phyloP scores from a whole-genome alignment of 768 basidiomycete genomes.

The Lactarius psammicola region DNA sequence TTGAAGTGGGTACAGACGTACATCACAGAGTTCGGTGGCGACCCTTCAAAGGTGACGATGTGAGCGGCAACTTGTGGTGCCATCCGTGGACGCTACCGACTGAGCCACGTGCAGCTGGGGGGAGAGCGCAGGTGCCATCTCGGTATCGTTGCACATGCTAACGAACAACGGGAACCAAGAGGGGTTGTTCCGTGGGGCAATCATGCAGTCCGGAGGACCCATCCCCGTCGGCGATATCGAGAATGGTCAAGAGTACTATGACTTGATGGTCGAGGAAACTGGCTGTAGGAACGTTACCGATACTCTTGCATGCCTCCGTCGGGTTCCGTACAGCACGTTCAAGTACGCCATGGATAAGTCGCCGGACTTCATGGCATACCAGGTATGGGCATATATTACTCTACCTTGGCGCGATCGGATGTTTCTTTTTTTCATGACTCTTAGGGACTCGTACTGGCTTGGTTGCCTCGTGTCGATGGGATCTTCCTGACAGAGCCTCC shows the following conservation, averaged over 20 bases:
- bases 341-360: slow-evolving; percentile 42
- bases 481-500: no score
- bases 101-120: slow-evolving; percentile 43
- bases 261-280: slow-evolving; percentile 41
- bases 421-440: no score
- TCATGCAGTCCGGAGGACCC: slow-evolving; percentile 48
- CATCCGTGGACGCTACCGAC: slow-evolving; percentile 38
- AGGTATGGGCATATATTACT: slow-evolving; percentile 33
- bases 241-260: slow-evolving; percentile 47
- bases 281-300: slow-evolving; percentile 43
- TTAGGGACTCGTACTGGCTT: slow-evolving; percentile 39
- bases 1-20: no score
- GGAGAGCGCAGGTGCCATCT: slow-evolving; percentile 57
- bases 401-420: no score
- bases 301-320: slow-evolving; percentile 44
- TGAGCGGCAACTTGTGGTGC: slow-evolving; percentile 27
- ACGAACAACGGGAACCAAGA: slow-evolving; percentile 45
- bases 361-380: slow-evolving; percentile 42
- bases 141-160: slow-evolving; percentile 51
- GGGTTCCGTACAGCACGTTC: slow-evolving; percentile 38
- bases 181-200: slow-evolving; percentile 48
- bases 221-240: slow-evolving; percentile 36
- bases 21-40: no score
- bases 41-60: slow-evolving; percentile 44
- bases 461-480: no score